Evolutionary conservation across 768 basidiomycete species (phyloP).

Genomic region (Boletales sp.): DNA sequence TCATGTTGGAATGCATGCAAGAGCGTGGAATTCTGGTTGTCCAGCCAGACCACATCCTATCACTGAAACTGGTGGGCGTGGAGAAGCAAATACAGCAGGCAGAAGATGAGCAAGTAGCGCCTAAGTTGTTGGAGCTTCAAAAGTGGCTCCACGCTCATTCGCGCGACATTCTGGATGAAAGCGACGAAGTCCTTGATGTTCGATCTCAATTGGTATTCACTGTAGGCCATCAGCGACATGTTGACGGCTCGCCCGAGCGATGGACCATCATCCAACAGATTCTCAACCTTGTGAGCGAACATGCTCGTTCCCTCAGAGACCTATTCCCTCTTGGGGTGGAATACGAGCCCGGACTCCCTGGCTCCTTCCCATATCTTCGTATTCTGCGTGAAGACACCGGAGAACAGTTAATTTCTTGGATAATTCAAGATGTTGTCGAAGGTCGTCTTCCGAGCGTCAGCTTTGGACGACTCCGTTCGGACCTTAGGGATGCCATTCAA

Average conservation of each 20-base stretch:
- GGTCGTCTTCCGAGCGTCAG: constrained; percentile 5
- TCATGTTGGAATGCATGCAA: no score
- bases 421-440: constrained; percentile 7
- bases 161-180: no score
- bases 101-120: no score
- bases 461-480: neutral
- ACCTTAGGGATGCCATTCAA: constrained; percentile 6
- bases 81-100: no score
- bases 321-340: constrained; percentile 6
- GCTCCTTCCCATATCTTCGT: constrained; percentile 11
- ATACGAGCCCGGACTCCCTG: neutral
- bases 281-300: constrained; percentile 15
- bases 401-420: constrained; percentile 2
- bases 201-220: constrained; percentile 50
- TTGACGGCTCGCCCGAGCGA: constrained; percentile 40
- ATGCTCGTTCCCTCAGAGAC: constrained; percentile 1
- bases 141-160: no score
- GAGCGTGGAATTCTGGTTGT: no score
- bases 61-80: no score
- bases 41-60: no score
- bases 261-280: constrained; percentile 39
- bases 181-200: no score
- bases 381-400: constrained; percentile 9
- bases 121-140: no score
- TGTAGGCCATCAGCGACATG: constrained; percentile 31